Evolutionary conservation across 2,329 filamentous ascomycete species (phyloP), one percentile per base, ranked within the genome.

Genomic region (Truncatella angustata): DNA sequence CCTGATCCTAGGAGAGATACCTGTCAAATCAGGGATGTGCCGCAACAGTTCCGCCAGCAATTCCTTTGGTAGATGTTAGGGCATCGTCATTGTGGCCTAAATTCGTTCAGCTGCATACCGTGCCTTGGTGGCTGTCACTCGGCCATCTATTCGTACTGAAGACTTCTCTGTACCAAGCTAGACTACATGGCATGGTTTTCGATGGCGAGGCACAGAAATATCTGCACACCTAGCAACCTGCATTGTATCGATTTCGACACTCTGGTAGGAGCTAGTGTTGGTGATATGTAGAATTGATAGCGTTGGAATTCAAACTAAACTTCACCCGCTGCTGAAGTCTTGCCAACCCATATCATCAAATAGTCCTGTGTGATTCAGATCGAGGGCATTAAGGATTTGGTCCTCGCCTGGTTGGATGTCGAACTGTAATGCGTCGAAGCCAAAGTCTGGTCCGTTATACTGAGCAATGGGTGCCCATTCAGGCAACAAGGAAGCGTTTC

Each of bases 371-470:
- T 12, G 18, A 39, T 49, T 49, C 14, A 40, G 37, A 43, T 49
- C 37, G 26, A 36, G 34, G 26, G 21, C 37, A 9, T 24, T 32
- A 7, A 37, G 21, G n/a, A 20, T 12, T 23, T 40, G 21, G 16
- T 28, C n/a, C 4, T 21, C 26, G 9, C 12, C 18, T 14, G 46
- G 30, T 24, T 45, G 30, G 16, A 30, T 20, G n/a, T 26, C 32
- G n/a, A 37, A 10, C 24, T 48, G 50, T 18, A 46, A 12, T 6
- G 53, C 50, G 42, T 54, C 53, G 16, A 54, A 54, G 16, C 53
- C 53, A 32, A 54, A 54, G 24, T 54, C 53, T 6, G 53, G 53
- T 4, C 53, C 53, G n/a, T 40, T 49, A 16, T 52, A 54, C 26
- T 54, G 42, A 20, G 52, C 16, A 18, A 54, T 26, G 26, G 43